These are phyloP conservation scores for Henckelia pumila DNA, from an alignment of 257 asterid genomes.

Conservation along the genomic window DNA sequence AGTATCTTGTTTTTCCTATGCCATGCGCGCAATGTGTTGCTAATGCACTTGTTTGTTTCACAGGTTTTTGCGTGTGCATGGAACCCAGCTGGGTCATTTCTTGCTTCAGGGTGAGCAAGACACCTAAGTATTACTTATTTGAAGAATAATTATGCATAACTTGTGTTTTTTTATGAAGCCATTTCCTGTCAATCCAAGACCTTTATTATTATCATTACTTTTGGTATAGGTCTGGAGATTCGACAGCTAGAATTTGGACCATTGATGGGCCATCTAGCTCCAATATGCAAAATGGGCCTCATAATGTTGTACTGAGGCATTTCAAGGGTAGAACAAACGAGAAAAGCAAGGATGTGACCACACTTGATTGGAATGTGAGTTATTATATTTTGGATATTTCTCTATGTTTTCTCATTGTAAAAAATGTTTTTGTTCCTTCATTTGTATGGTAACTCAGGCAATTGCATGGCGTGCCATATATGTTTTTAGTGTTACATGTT, in stretches of 20 bases:
- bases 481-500: constrained; percentile 17
- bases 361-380: constrained; percentile 99
- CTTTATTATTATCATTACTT: constrained; percentile 7
- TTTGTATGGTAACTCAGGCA: constrained; percentile 3
- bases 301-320: constrained; percentile 73
- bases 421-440: constrained; percentile 2
- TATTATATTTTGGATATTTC: neutral
- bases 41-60: constrained; percentile 29
- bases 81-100: constrained; percentile 91
- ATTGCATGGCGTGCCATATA: neutral
- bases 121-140: constrained; percentile 15
- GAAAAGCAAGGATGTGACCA: constrained; percentile 95
- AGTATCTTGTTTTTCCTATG: constrained; percentile 14
- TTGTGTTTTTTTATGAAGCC: neutral
- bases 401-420: neutral
- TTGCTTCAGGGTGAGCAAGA: constrained; percentile 90
- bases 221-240: constrained; percentile 78
- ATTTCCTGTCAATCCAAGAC: constrained; percentile 4
- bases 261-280: constrained; percentile 66
- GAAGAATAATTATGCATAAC: constrained; percentile 5
- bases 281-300: constrained; percentile 57
- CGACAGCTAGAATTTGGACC: constrained; percentile 96
- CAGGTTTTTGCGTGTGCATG: constrained; percentile 99
- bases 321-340: constrained; percentile 87
- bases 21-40: constrained; percentile 19